A percentile compares a stretch with the other conserved stretches of the same genome.
These are phyloP conservation scores for Dioszegia hungarica DNA, from an alignment of 768 basidiomycete genomes.

Conservation along the genomic window DNA sequence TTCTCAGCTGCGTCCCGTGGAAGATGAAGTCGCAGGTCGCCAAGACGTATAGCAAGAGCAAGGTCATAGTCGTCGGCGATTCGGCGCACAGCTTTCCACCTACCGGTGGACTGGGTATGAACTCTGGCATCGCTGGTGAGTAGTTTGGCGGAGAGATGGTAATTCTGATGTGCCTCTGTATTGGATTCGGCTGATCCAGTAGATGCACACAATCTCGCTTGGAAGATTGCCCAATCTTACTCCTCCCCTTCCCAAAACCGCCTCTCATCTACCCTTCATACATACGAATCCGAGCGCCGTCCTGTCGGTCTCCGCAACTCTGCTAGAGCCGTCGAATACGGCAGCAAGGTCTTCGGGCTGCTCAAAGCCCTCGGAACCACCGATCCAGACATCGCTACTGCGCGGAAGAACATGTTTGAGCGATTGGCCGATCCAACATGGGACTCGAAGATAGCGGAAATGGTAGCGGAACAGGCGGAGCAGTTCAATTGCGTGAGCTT, in stretches of 20 bases:
- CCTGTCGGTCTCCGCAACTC: slow-evolving; percentile 9
- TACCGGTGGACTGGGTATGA: slow-evolving; percentile 13
- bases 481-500: slow-evolving; percentile 10
- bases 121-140: slow-evolving; percentile 12
- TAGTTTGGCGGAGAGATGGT: too few relatives aligned
- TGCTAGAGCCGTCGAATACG: slow-evolving; percentile 6
- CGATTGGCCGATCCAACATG: slow-evolving; percentile 4
- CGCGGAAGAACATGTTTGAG: slow-evolving; percentile 3
- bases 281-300: slow-evolving; percentile 9
- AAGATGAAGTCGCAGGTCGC: slow-evolving; percentile 8
- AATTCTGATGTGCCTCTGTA: neutral
- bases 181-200: too few relatives aligned
- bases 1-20: slow-evolving; percentile 8
- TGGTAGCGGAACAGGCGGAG: slow-evolving; percentile 3
- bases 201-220: slow-evolving; percentile 15
- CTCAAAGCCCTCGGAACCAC: slow-evolving; percentile 9
- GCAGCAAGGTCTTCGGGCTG: slow-evolving; percentile 8
- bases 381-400: slow-evolving; percentile 4
- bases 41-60: neutral
- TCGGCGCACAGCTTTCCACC: slow-evolving; percentile 13
- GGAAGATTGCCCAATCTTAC: neutral
- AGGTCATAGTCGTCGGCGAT: slow-evolving; percentile 5
- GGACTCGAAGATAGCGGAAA: neutral
- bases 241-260: neutral
- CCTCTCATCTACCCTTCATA: neutral